Percentiles rank a stretch among this genome's conserved stretches.
Evolutionary conservation across 2,329 filamentous ascomycete species (phyloP).

Genomic region (Sporothrix protearum): DNA sequence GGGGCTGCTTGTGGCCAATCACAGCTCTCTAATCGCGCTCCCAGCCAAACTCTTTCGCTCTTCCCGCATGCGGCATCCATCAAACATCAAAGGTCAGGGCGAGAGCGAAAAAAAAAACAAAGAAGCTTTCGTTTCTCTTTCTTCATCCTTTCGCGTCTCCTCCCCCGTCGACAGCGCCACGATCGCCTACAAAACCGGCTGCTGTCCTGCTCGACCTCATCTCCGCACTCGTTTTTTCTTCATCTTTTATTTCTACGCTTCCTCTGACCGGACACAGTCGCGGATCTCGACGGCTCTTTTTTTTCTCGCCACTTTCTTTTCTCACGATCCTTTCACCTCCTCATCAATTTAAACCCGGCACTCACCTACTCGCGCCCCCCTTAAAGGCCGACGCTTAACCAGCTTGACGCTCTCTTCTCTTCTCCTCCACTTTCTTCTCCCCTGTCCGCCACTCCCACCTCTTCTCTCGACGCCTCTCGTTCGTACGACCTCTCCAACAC

Average conservation of each 20-base stretch:
- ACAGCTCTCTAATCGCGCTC: not conserved
- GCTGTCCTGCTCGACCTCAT: not conserved
- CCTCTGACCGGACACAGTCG: not conserved
- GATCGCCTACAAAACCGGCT: slow-evolving; percentile 6
- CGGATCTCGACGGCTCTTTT: not conserved
- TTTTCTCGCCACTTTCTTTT: not conserved
- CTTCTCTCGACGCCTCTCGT: not conserved
- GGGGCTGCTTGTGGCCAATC: slow-evolving; percentile 12
- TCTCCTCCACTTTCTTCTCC: not conserved
- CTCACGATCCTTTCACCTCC: not conserved
- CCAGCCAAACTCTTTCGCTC: slow-evolving; percentile 4
- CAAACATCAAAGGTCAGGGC: not conserved
- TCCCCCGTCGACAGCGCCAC: not conserved
- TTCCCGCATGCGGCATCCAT: slow-evolving; percentile 21
- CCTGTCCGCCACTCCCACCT: not conserved
- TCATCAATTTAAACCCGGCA: not conserved
- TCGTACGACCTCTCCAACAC: not conserved
- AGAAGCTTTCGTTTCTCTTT: not conserved
- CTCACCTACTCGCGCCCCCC: not conserved
- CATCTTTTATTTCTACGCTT: not conserved
- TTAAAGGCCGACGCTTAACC: not conserved
- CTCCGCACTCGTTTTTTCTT: not conserved
- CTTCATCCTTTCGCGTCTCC: not conserved
- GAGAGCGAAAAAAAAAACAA: not conserved
- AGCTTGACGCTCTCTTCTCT: not conserved